Evolutionary conservation across 257 asterid genomes (phyloP), one percentile per base, ranked within the genome.

Genomic region (Scutellaria minor): DNA sequence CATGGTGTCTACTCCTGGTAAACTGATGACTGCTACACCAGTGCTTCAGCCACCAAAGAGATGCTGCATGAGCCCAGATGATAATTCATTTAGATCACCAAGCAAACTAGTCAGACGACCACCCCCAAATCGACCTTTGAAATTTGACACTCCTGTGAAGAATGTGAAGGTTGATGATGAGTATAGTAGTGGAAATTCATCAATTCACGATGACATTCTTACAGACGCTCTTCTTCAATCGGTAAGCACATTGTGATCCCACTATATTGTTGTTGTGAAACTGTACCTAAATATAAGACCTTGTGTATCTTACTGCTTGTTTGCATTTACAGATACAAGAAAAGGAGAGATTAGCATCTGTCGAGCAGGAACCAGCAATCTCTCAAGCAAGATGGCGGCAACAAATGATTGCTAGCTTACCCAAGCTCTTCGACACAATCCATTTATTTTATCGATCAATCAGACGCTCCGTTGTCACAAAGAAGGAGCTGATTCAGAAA

Each of bases 321-420:
- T 24, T 40, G 9, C 40, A 7, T 67, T 7, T 80, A 61, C 87
- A 93, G 98, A 91, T 93, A 70, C 78, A 66, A 80, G 91, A 85
- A 75, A 93, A 91, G 47, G 95, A 84, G 83, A 80, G 74, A 76
- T 66, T 76, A 73, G 78, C 84, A n/a, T 41, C 72, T 52, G 47
- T 75, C 71, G 98, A 91, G 81, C 70, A 66, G 71, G 91, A 89
- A 74, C 98, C 98, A 65, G 91, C 97, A 5, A 85, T 93, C 82
- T 85, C 98, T 52, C 94, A 85, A 77, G 96, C 97, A 48, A 93
- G 87, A 81, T 46, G 88, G 83, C 78, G 93, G 52, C 64, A 67
- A 42, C 72, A 86, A 78, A 86, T 88, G 91, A 79, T 91, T 47
- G 89, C 89, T 2, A n/a, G 83, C 68, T 71, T 91, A 44, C 96